These are phyloP conservation scores for Capsicum chinense DNA, from an alignment of 257 asterid genomes.

Conservation along the genomic window DNA sequence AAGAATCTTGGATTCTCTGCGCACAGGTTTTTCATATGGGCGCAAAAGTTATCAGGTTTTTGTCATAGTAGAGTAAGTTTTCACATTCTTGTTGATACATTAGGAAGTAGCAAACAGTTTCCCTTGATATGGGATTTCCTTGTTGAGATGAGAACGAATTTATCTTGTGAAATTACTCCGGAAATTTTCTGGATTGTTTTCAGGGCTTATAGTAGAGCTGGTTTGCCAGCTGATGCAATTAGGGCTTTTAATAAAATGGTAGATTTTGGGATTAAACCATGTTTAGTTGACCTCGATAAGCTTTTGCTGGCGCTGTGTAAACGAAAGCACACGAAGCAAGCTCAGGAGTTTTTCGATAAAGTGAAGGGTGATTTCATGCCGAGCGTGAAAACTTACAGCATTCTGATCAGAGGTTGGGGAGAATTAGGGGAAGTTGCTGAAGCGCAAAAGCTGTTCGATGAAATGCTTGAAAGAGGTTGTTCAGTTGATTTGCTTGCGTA, in stretches of 20 bases:
- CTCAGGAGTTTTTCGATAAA: slow-evolving; percentile 71
- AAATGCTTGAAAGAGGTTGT: slow-evolving; percentile 71
- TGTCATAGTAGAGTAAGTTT: slow-evolving; percentile 66
- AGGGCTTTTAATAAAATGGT: slow-evolving; percentile 82
- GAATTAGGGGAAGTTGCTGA: slow-evolving; percentile 53
- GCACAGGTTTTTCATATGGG: slow-evolving; percentile 92
- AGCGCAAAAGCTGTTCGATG: slow-evolving; percentile 72
- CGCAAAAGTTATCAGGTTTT: slow-evolving; percentile 64
- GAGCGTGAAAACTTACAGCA: slow-evolving; percentile 70
- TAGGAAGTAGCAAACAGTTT: slow-evolving; percentile 82
- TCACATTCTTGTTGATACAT: slow-evolving; percentile 69
- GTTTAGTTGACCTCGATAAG: slow-evolving; percentile 70
- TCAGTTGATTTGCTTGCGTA: slow-evolving; percentile 73
- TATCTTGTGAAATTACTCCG: slow-evolving; percentile 50
- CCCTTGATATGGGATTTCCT: slow-evolving; percentile 89
- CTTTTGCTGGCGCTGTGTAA: slow-evolving; percentile 67
- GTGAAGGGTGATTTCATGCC: slow-evolving; percentile 53
- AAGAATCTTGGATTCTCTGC: slow-evolving; percentile 83
- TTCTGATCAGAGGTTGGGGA: slow-evolving; percentile 89
- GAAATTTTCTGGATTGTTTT: slow-evolving; percentile 71
- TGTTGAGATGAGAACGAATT: slow-evolving; percentile 50
- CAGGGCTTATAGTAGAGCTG: slow-evolving; percentile 70
- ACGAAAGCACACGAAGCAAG: slow-evolving; percentile 65
- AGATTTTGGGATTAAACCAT: slow-evolving; percentile 73
- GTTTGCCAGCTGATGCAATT: slow-evolving; percentile 80